phyloP scores from a whole-genome alignment of 108 stramenopile species.

The Skeletonema grethae region DNA sequence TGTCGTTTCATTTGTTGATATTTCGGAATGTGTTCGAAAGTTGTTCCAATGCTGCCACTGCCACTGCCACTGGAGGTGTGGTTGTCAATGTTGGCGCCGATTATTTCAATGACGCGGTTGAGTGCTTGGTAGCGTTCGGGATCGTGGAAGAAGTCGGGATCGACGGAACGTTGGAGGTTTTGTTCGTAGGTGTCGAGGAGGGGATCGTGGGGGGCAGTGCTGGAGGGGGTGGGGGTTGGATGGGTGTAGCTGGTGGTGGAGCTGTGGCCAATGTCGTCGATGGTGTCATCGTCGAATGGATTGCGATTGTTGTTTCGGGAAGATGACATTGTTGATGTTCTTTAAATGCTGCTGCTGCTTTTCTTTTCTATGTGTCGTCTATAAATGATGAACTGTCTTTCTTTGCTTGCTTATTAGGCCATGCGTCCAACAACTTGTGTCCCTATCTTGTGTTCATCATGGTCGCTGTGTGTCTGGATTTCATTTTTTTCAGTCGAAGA shows the following conservation, averaged over 20 bases:
- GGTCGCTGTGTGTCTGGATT: too few species aligned
- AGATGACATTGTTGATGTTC: background rate
- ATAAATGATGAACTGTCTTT: too few species aligned
- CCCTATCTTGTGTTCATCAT: background rate
- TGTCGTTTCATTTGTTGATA: slow-evolving; percentile 61
- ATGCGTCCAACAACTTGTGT: background rate
- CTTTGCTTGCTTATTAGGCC: too few species aligned
- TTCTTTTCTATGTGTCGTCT: background rate
- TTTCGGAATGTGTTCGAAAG: slow-evolving; percentile 52
- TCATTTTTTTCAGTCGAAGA: too few species aligned
- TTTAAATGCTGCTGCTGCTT: background rate
- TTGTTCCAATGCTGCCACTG: background rate
- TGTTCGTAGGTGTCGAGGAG: slow-evolving; percentile 47
- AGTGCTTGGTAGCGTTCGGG: slow-evolving; percentile 72
- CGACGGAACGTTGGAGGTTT: slow-evolving; percentile 59
- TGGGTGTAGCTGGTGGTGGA: background rate
- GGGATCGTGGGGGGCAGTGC: slow-evolving; percentile 20
- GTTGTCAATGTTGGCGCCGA: slow-evolving; percentile 60
- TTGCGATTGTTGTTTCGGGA: background rate
- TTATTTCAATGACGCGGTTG: slow-evolving; percentile 81
- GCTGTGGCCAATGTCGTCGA: background rate
- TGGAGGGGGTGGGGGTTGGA: background rate
- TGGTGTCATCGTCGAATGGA: slow-evolving; percentile 1
- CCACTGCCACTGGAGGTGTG: background rate
- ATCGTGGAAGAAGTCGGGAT: slow-evolving; percentile 82